These are phyloP conservation scores for Chenopodium berlandieri DNA, from an alignment of 148 eudicot species.

Conservation along the genomic window DNA sequence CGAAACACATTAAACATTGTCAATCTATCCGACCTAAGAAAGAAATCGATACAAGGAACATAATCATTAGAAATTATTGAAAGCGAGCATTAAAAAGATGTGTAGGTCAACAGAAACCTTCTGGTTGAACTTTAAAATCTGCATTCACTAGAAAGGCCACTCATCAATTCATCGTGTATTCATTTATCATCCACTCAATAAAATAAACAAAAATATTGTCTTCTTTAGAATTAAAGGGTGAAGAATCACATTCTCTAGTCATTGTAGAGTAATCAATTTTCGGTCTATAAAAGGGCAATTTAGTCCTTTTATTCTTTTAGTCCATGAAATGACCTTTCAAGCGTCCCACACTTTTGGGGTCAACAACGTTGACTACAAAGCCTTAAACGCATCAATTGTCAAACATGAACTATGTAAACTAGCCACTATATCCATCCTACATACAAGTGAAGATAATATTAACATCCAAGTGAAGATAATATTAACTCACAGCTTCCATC, in stretches of 20 bases:
- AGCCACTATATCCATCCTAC: too few relatives aligned
- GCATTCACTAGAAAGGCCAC: background rate
- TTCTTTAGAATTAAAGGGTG: background rate
- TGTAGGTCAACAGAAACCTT: background rate
- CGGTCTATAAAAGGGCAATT: background rate
- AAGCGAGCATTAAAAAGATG: background rate
- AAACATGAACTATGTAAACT: too few relatives aligned
- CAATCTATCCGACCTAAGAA: background rate
- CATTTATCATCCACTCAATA: background rate
- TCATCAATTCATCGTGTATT: background rate
- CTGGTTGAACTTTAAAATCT: background rate
- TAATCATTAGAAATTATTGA: background rate
- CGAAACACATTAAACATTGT: too few relatives aligned
- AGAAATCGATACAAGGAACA: background rate
- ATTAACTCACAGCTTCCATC: too few relatives aligned
- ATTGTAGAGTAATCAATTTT: background rate
- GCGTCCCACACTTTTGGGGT: constrained; percentile 17
- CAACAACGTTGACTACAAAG: background rate
- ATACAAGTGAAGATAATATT: too few relatives aligned
- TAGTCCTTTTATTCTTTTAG: background rate
- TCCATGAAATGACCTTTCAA: constrained; percentile 7
- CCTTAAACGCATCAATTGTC: background rate
- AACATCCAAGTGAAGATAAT: too few relatives aligned
- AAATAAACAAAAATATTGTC: background rate
- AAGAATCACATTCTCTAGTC: background rate